phyloP scores from a whole-genome alignment of 768 basidiomycete species.

The Xerocomus potaroensis region DNA sequence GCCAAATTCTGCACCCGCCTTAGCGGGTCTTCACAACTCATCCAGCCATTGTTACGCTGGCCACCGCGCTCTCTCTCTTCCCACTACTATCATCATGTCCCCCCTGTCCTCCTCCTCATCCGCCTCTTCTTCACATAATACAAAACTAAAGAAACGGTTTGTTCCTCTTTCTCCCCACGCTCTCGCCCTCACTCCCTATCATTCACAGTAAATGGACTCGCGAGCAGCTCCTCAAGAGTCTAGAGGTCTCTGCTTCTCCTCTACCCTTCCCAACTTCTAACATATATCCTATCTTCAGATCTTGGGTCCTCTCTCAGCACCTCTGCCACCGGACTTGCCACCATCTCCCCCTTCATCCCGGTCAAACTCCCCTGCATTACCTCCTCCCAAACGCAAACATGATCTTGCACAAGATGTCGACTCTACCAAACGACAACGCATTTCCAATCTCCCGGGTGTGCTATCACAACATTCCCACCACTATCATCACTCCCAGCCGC shows the following conservation, averaged over 20 bases:
- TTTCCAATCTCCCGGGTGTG: slow-evolving; percentile 19
- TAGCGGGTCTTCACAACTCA: slow-evolving; percentile 29
- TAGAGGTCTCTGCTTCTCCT: slow-evolving; percentile 33
- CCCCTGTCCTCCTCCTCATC: slow-evolving; percentile 27
- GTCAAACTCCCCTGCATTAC: slow-evolving; percentile 37
- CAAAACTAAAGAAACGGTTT: slow-evolving; percentile 34
- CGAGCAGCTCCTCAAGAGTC: slow-evolving; percentile 37
- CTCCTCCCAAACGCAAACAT: slow-evolving; percentile 37
- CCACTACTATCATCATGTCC: slow-evolving; percentile 37
- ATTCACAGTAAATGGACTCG: slow-evolving; percentile 30
- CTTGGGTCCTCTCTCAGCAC: slow-evolving; percentile 35
- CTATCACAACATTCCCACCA: slow-evolving; percentile 28
- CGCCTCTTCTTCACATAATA: slow-evolving; percentile 15
- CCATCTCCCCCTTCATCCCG: slow-evolving; percentile 44
- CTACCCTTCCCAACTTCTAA: slow-evolving; percentile 14
- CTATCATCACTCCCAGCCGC: slow-evolving; percentile 26
- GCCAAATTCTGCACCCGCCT: slow-evolving; percentile 33
- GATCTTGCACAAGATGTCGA: slow-evolving; percentile 24
- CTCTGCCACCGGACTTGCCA: slow-evolving; percentile 42
- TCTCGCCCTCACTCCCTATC: slow-evolving; percentile 25
- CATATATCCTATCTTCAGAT: slow-evolving; percentile 29
- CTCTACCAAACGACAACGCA: slow-evolving; percentile 32
- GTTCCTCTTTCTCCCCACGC: slow-evolving; percentile 8
- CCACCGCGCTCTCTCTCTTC: slow-evolving; percentile 35
- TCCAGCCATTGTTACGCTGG: slow-evolving; percentile 41